Conservation (phyloP, 768 basidiomycete genomes). For the Tricholoma matsutake region DNA sequence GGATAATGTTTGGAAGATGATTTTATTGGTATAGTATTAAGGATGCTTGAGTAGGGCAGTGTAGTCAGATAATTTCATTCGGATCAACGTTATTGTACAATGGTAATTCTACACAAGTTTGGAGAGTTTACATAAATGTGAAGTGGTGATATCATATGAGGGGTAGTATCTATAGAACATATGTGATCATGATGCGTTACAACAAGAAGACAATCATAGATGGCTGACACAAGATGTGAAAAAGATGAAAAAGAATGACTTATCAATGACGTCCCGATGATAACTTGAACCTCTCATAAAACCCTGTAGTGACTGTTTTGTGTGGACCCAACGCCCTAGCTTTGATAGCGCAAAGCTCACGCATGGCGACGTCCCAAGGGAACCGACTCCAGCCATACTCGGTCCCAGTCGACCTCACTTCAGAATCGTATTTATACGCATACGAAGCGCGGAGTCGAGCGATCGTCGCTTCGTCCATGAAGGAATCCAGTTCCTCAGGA, state of each 20-base stretch:
- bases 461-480: slow-evolving; percentile 28
- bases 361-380: slow-evolving; percentile 50
- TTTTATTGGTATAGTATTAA: neutral
- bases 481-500: slow-evolving; percentile 20
- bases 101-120: neutral
- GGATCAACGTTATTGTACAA: neutral
- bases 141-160: no score
- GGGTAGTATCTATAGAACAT: no score
- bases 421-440: slow-evolving; percentile 41
- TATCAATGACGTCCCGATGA: slow-evolving; percentile 13
- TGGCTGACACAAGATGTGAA: neutral
- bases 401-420: slow-evolving; percentile 3
- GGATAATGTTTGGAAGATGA: no score
- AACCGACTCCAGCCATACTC: slow-evolving; percentile 34
- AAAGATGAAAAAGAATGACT: neutral
- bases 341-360: slow-evolving; percentile 50
- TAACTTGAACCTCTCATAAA: slow-evolving; percentile 40
- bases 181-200: no score
- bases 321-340: slow-evolving; percentile 35
- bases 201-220: neutral
- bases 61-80: no score
- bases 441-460: slow-evolving; percentile 46
- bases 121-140: neutral
- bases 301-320: slow-evolving; percentile 37
- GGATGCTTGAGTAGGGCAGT: neutral